These are phyloP conservation scores for Rhododendron griersonianum DNA, from an alignment of 148 eudicot genomes.

Conservation along the genomic window DNA sequence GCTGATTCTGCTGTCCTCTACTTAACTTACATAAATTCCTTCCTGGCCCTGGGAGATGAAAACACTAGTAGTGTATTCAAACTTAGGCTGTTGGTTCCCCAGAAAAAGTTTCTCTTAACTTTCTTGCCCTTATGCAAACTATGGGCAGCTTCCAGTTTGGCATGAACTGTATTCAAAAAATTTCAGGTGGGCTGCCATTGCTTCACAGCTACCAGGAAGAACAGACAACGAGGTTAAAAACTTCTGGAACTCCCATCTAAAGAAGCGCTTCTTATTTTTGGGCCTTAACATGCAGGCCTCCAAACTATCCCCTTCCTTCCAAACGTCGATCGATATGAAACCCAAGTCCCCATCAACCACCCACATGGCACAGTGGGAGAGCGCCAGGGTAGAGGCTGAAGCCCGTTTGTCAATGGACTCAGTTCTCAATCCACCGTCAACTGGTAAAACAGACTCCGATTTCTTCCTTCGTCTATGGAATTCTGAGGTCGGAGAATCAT, in stretches of 20 bases:
- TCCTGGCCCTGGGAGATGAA: background rate
- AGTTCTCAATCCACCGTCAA: background rate
- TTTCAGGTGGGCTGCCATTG: slow-evolving; percentile 45
- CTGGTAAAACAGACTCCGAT: slow-evolving; percentile 13
- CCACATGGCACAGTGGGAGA: slow-evolving; percentile 35
- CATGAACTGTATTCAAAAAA: background rate
- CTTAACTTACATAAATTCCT: background rate
- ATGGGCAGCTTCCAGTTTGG: background rate
- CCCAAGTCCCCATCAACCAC: slow-evolving; percentile 3
- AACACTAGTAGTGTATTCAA: background rate
- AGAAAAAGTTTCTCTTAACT: background rate
- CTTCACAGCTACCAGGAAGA: slow-evolving; percentile 42
- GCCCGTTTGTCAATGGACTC: slow-evolving; percentile 22
- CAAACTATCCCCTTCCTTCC: background rate
- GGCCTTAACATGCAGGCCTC: slow-evolving; percentile 2
- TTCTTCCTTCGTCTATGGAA: slow-evolving; percentile 35
- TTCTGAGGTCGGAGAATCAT: slow-evolving; percentile 34
- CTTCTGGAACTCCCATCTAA: slow-evolving; percentile 41
- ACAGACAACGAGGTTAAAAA: slow-evolving; percentile 48
- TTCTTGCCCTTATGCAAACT: background rate
- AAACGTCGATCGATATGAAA: slow-evolving; percentile 7
- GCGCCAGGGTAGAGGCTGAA: slow-evolving; percentile 30
- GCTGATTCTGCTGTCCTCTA: background rate
- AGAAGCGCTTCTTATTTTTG: slow-evolving; percentile 15
- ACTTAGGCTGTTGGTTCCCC: background rate